phyloP scores from a whole-genome alignment of 2,329 filamentous ascomycete species.

The Bipolaris gigantea region DNA sequence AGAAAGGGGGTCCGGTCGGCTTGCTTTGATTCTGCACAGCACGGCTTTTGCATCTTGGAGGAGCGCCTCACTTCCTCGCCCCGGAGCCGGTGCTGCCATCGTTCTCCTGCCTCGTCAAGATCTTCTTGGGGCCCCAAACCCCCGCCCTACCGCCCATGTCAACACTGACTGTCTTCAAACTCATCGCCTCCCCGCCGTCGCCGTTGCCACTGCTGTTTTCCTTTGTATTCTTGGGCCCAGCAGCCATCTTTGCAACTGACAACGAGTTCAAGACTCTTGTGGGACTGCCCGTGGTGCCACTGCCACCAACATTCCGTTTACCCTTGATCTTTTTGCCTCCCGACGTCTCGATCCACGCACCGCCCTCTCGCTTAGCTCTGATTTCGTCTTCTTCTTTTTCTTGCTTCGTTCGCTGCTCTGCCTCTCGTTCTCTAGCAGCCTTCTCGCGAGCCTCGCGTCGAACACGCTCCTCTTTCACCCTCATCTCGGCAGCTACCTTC shows the following conservation, averaged over 20 bases:
- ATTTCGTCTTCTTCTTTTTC: conserved; percentile 21
- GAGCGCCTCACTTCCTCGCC: background rate
- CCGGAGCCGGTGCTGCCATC: background rate
- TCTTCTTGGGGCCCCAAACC: conserved; percentile 32
- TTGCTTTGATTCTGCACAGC: no score
- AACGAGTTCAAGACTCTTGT: conserved; percentile 1
- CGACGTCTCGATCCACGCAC: conserved; percentile 24
- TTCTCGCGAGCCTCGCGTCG: conserved; percentile 27
- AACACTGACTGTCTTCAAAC: conserved; percentile 12
- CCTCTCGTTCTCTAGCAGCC: conserved; percentile 25
- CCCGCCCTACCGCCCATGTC: conserved; percentile 27
- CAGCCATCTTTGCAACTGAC: conserved; percentile 11
- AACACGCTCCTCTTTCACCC: conserved; percentile 24
- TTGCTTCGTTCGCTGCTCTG: conserved; percentile 13
- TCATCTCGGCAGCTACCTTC: conserved; percentile 15
- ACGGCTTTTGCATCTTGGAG: no score
- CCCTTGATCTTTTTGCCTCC: conserved; percentile 20
- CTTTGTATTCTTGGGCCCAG: conserved; percentile 10
- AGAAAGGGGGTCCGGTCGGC: no score
- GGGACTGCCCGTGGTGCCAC: background rate
- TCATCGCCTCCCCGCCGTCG: conserved; percentile 4
- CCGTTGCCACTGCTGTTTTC: background rate
- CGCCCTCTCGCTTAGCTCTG: conserved; percentile 23
- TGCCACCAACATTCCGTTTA: conserved; percentile 9
- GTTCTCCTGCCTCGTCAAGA: conserved; percentile 27